A percentile compares a stretch with the other conserved stretches of the same genome.
Evolutionary conservation across 2,329 filamentous ascomycete genomes (phyloP).

Genomic region (Microsporum ferrugineum): DNA sequence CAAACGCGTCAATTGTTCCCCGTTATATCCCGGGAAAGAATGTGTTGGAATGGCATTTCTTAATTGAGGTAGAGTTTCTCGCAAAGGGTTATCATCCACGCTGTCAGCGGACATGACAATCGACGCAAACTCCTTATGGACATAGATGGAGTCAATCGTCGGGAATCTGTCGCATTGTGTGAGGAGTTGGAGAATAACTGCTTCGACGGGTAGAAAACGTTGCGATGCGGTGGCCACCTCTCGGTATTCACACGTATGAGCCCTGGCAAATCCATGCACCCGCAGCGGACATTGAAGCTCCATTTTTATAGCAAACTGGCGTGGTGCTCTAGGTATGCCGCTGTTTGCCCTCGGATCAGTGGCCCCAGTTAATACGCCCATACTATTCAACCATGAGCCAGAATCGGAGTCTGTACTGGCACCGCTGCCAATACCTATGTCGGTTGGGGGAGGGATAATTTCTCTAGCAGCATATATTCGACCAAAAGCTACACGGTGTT

Average conservation of each 20-base stretch:
- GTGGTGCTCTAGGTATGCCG: neutral
- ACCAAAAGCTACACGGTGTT: neutral
- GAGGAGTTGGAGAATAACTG: slow-evolving; percentile 19
- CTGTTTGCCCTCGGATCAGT: neutral
- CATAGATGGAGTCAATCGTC: slow-evolving; percentile 21
- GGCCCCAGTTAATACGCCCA: neutral
- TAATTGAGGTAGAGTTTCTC: neutral
- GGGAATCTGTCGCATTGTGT: slow-evolving; percentile 21
- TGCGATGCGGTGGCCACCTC: neutral
- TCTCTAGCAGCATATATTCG: neutral
- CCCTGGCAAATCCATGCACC: neutral
- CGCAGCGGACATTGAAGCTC: neutral
- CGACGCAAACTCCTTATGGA: slow-evolving; percentile 16
- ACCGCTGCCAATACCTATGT: neutral
- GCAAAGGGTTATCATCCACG: slow-evolving; percentile 13
- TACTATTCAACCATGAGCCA: neutral
- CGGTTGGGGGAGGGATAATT: neutral
- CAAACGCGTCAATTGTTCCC: slow-evolving; percentile 3
- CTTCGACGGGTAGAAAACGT: slow-evolving; percentile 21
- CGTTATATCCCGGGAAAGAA: slow-evolving; percentile 8
- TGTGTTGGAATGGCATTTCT: neutral
- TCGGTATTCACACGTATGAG: slow-evolving; percentile 2
- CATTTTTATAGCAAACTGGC: slow-evolving; percentile 10
- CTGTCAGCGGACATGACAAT: slow-evolving; percentile 23
- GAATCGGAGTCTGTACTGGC: neutral